These are phyloP conservation scores for Xanthoconium stramineum DNA, from an alignment of 768 basidiomycete genomes.

Conservation along the genomic window DNA sequence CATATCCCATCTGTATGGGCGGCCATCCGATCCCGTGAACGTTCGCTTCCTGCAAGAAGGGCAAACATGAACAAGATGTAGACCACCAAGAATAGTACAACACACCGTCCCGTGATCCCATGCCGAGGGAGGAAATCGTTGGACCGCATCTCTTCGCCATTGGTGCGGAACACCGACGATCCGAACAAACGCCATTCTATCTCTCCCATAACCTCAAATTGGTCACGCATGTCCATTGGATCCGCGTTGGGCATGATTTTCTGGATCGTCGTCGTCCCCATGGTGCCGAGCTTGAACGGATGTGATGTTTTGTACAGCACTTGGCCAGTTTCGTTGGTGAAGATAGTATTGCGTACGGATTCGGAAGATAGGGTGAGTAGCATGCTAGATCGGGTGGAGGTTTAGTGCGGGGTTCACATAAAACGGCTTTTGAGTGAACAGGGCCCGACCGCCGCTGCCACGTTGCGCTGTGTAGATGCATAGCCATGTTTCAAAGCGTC, in stretches of 20 bases:
- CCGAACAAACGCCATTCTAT: conserved; percentile 31
- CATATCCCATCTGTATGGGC: conserved; percentile 32
- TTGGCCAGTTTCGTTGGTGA: conserved; percentile 24
- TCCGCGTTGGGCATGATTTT: conserved; percentile 19
- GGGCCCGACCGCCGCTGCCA: too few species aligned
- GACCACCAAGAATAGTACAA: not conserved
- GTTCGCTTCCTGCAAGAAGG: conserved; percentile 12
- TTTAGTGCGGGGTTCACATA: too few species aligned
- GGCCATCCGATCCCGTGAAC: conserved; percentile 32
- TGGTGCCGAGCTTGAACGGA: not conserved
- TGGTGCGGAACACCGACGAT: conserved; percentile 28
- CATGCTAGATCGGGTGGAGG: too few species aligned
- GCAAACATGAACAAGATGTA: too few species aligned
- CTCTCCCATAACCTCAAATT: conserved; percentile 29
- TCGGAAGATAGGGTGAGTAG: conserved; percentile 20
- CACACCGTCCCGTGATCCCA: conserved; percentile 19
- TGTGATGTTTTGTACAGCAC: conserved; percentile 24
- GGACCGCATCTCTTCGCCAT: conserved; percentile 25
- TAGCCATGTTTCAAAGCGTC: too few species aligned
- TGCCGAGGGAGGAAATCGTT: conserved; percentile 18
- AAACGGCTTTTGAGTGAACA: too few species aligned
- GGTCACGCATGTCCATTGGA: conserved; percentile 22
- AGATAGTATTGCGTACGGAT: conserved; percentile 13
- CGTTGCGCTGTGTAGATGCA: too few species aligned
- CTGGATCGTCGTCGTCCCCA: conserved; percentile 19